These are phyloP conservation scores for Pleurotus djamor DNA, from an alignment of 768 basidiomycete genomes.

Conservation along the genomic window DNA sequence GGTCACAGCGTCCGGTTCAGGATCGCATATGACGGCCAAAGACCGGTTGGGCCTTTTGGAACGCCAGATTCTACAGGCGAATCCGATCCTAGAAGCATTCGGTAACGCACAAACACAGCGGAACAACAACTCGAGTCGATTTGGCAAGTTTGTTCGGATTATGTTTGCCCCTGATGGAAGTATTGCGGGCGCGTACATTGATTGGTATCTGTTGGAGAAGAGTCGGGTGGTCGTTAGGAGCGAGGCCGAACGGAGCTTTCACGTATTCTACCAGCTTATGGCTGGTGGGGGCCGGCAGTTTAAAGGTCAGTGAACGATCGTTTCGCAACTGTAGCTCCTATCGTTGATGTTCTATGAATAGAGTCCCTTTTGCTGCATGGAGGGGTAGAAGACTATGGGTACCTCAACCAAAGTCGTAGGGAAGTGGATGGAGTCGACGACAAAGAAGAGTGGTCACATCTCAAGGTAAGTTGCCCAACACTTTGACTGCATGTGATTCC, in stretches of 20 bases:
- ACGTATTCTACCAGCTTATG: conserved; percentile 95
- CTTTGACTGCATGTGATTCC: neutral
- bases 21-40: conserved; percentile 53
- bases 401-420: conserved; percentile 83
- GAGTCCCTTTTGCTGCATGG: conserved; percentile 76
- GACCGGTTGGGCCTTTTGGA: conserved; percentile 86
- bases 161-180: conserved; percentile 91
- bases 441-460: conserved; percentile 77
- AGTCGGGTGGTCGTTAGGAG: conserved; percentile 89
- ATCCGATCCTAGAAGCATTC: conserved; percentile 96
- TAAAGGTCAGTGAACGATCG: conserved; percentile 49
- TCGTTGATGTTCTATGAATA: conserved; percentile 23
- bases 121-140: conserved; percentile 98
- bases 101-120: conserved; percentile 98
- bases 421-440: conserved; percentile 98
- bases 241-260: conserved; percentile 90
- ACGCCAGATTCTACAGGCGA: conserved; percentile 95
- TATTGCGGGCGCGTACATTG: conserved; percentile 96
- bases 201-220: conserved; percentile 99
- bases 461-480: conserved; percentile 52
- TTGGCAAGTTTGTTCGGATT: conserved; percentile 97
- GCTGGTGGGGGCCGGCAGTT: conserved; percentile 63
- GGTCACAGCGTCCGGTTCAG: conserved; percentile 41
- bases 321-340: neutral
- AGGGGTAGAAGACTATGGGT: conserved; percentile 80